Conservation (phyloP, 1,284 basidiomycete genomes). For the Naganishia sp. region DNA sequence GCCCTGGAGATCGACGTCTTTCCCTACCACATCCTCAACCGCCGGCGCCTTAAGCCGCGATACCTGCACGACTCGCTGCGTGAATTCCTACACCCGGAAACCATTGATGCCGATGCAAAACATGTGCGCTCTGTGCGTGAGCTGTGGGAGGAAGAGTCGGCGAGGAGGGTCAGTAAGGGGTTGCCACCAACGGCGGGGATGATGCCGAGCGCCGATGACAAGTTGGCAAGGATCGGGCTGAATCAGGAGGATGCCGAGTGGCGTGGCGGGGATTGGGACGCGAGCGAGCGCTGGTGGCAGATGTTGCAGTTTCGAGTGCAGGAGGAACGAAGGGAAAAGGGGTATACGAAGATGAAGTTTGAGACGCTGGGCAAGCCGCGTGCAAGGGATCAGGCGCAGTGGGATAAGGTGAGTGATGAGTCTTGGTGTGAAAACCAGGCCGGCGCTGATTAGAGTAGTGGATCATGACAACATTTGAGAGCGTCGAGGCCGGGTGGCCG, state of each 20-base stretch:
- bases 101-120: conserved; percentile 64
- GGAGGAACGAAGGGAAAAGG: conserved; percentile 53
- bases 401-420: conserved; percentile 55
- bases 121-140: conserved; percentile 85
- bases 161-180: conserved; percentile 66
- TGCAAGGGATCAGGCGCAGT: conserved; percentile 43
- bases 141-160: conserved; percentile 91
- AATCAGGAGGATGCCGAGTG: conserved; percentile 38
- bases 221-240: conserved; percentile 44
- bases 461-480: conserved; percentile 86
- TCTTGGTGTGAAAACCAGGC: neutral
- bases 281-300: conserved; percentile 46
- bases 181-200: conserved; percentile 41
- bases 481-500: conserved; percentile 57
- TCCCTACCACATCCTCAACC: conserved; percentile 82
- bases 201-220: conserved; percentile 50
- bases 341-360: conserved; percentile 41
- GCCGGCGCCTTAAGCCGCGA: conserved; percentile 66
- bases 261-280: conserved; percentile 53
- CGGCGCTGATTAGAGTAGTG: conserved; percentile 51
- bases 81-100: conserved; percentile 60
- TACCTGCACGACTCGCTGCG: conserved; percentile 72
- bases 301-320: conserved; percentile 49
- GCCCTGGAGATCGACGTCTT: conserved; percentile 80
- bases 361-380: conserved; percentile 45